Evolutionary conservation across 2,329 filamentous ascomycete genomes (phyloP), one percentile per base, ranked within the genome.

Genomic region (Beauveria sp.): DNA sequence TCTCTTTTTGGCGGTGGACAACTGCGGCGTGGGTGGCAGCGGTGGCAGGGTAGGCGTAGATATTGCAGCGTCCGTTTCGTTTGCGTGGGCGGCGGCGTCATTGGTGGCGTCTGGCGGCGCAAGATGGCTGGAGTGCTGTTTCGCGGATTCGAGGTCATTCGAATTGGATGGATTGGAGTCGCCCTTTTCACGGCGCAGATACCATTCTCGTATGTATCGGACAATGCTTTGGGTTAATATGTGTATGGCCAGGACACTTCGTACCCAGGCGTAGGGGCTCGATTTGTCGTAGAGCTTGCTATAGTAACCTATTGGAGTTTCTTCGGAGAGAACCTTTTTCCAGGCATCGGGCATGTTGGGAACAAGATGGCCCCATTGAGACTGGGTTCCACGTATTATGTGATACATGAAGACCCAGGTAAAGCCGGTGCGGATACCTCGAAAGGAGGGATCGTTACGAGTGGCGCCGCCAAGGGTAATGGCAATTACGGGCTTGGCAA

Each of bases 401-500:
- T 85, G 83, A 28, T 83, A 82, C 16, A 80, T 71, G 49, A 83
- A 67, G 49, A 93, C 87, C 73, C 91, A 88, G 66, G 83, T 77
- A 66, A 90, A 82, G 71, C 88, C 91, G 46, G 88, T 83, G 56
- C 89, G 80, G 52, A 90, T 85, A 69, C 88, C 90, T 69, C 87
- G 86, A 61, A 87, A 87, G 5, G 88, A 86, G 57, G 87, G 86
- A 64, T 87, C 84, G 67, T 82, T 83, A 8, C 86, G 85, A 65
- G 83, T 86, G 8, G 86, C 88, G 63, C 91, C 91, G 65, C 93
- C 93, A 12, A 97, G 79, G 0, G 92, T 96, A 62, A 96, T 86
- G 63, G 93, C 93, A 70, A 97, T 96, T 71, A 96, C 91, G 63
- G 93, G 90, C 75, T 97, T 93, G 64, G 93, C 91, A 58, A 96